Evolutionary conservation across 2,329 filamentous ascomycete genomes (phyloP).

Genomic region (Verticillium klebahnii): DNA sequence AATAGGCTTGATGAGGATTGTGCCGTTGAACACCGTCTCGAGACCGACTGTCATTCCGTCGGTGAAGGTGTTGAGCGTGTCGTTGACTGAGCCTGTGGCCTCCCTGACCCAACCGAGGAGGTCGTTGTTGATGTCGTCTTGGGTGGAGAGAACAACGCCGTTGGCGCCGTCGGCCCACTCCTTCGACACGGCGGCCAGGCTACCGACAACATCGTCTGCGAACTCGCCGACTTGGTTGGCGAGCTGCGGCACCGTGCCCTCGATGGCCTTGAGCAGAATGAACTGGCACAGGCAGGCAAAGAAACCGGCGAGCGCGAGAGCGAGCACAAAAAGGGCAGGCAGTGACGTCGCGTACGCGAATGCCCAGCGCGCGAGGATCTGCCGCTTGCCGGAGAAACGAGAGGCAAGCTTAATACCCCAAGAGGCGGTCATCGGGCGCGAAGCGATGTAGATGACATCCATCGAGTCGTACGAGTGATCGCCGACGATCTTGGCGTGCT

Average conservation of each 20-base stretch:
- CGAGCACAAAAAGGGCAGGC: conserved; percentile 80
- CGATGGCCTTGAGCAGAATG: conserved; percentile 67
- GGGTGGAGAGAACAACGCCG: conserved; percentile 63
- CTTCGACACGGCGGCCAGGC: conserved; percentile 67
- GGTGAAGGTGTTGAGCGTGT: conserved; percentile 79
- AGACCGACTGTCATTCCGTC: conserved; percentile 70
- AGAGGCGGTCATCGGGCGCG: conserved; percentile 70
- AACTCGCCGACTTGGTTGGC: conserved; percentile 73
- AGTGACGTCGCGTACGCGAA: conserved; percentile 83
- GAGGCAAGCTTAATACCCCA: conserved; percentile 67
- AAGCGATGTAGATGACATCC: conserved; percentile 85
- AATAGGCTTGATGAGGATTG: conserved; percentile 73
- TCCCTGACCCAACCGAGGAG: conserved; percentile 84
- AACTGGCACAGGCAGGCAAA: conserved; percentile 80
- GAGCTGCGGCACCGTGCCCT: conserved; percentile 72
- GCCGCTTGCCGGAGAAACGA: conserved; percentile 59
- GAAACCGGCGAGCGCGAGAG: conserved; percentile 75
- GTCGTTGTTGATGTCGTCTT: conserved; percentile 75
- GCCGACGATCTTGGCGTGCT: conserved; percentile 62
- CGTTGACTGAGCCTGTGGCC: conserved; percentile 76
- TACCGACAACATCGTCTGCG: conserved; percentile 69
- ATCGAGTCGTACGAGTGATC: conserved; percentile 69
- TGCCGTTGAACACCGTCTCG: conserved; percentile 75
- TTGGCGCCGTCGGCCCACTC: conserved; percentile 77
- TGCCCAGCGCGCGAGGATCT: conserved; percentile 75